Base-by-base conservation (phyloP, 176 grass and related monocot species). In the Ananas comosus region DNA sequence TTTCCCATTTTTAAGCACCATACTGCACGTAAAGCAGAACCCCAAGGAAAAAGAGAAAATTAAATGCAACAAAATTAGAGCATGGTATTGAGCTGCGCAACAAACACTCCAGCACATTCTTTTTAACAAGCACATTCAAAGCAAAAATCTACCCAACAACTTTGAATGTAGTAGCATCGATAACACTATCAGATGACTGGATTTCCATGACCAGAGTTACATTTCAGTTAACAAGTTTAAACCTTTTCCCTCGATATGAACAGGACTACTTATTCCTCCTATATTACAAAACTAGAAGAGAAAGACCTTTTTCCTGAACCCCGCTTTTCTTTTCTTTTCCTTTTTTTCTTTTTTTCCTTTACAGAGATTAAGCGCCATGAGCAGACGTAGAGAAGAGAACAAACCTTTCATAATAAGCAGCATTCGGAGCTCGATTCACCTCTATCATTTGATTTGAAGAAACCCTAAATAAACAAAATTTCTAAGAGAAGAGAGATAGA, bases 191-290 rank as follows among this genome's bases (percentile, higher is more conserved):
- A 42, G 33, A 42, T 42, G 56, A 61, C 10, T 61, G 16, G 56
- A 61, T 61, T 61, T 61, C 56, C 16, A 19, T 61, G 16, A 18
- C 2, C 16, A 61, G 17, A 61, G 56, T 61, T 61, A 61, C 56
- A 61, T 8, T 18, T 61, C 56, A 21, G 56, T 61, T 22, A 61
- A 61, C 56, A 61, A 61, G n/a, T 61, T 61, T 61, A 16, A 61
- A 22, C 16, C 56, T 61, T 22, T 61, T 19, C 56, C 21, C 33
- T 42, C 33, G 7, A 61, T 61, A 61, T 61, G 56, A 61, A 61
- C 56, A 61, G 16, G 13, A 61, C 56, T 22, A 61, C 56, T 61
- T 61, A 61, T 61, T 61, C 56, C 53, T 19, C 56, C 53, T 19
- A 61, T 61, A 18, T 61, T 61, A 61, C 56, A 61, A 10, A 61